phyloP scores from a whole-genome alignment of 1,139 yeast species.

The Yamadazyma pseudoaaseri region DNA sequence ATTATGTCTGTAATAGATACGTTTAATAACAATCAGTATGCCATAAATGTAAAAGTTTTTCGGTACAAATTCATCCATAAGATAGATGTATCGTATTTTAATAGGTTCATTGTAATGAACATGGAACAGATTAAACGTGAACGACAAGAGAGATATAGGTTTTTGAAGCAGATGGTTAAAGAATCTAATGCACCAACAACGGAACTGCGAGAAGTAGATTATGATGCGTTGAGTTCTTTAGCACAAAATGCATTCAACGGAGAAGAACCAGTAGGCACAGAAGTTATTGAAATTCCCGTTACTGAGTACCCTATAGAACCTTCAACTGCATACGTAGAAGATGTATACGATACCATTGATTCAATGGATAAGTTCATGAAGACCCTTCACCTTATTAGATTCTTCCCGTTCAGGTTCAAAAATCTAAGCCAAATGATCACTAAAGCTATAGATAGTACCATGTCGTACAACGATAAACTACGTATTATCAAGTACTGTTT shows the following conservation, averaged over 20 bases:
- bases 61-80: slow-evolving; percentile 14
- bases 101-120: slow-evolving; percentile 8
- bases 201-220: slow-evolving; percentile 4
- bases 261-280: neutral
- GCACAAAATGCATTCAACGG: slow-evolving; percentile 14
- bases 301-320: neutral
- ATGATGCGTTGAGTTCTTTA: slow-evolving; percentile 13
- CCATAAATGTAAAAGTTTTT: slow-evolving; percentile 16
- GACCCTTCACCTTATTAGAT: slow-evolving; percentile 12
- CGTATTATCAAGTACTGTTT: slow-evolving; percentile 5
- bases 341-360: slow-evolving; percentile 15
- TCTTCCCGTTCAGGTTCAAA: slow-evolving; percentile 15
- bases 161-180: slow-evolving; percentile 10
- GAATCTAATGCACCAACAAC: neutral
- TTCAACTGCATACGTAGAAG: neutral
- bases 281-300: neutral
- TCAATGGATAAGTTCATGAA: slow-evolving; percentile 14
- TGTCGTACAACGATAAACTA: slow-evolving; percentile 4
- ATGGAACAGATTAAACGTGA: slow-evolving; percentile 11
- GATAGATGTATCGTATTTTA: slow-evolving; percentile 8
- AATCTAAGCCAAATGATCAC: slow-evolving; percentile 13
- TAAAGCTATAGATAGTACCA: slow-evolving; percentile 7
- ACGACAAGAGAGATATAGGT: slow-evolving; percentile 11
- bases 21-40: slow-evolving; percentile 8
- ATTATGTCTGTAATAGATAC: neutral